Evolutionary conservation across 176 grass and related monocot genomes (phyloP), one percentile per base, ranked within the genome.

Genomic region (Zoysia japonica): DNA sequence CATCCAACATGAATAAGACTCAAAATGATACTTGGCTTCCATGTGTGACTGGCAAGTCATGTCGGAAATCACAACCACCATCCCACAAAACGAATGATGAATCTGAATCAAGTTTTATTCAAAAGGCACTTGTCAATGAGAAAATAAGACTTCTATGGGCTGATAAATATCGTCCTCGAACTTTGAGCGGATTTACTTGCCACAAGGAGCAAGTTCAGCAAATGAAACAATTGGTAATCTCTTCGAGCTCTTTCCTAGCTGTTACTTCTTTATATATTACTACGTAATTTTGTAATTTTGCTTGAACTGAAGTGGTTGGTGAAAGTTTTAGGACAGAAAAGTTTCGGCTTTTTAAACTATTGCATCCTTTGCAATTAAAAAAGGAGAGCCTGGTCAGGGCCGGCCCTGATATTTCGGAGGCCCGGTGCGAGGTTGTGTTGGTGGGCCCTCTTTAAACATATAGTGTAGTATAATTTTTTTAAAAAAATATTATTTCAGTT

Each of bases 1-100:
- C 91, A 36, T 82, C 83, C 60, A 90, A 62, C 87, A 87, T 47
- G 82, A 85, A 87, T 62, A 91, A 87, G 83, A 60, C 7, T 59
- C 81, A 88, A 72, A 90, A 78, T 77, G 91, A 93, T 83, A 37
- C 61, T 47, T 93, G 87, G 91, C 75, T 93, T 83, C 88, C 91
- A 59, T 93, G 91, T 69, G 54, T 88, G 12, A 80, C 67, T 37
- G 85, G 82, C 73, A 89, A 75, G 55, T 78, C 82, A 17, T 93
- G 91, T 47, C 42, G 85, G 37, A 93, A 80, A 78, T 61, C 85
- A 85, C 78, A 57, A 77, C 67, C 66, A 4, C 15, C 75, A 37
- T 65, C 76, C 56, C 5, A 61, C 72, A 85, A 65, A 44, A 61
- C 36, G 41, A 76, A 61, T 39, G 82, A 88, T 38, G 85, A 88